phyloP scores from a whole-genome alignment of 129 eudicot species.

The Cynara cardunculus region DNA sequence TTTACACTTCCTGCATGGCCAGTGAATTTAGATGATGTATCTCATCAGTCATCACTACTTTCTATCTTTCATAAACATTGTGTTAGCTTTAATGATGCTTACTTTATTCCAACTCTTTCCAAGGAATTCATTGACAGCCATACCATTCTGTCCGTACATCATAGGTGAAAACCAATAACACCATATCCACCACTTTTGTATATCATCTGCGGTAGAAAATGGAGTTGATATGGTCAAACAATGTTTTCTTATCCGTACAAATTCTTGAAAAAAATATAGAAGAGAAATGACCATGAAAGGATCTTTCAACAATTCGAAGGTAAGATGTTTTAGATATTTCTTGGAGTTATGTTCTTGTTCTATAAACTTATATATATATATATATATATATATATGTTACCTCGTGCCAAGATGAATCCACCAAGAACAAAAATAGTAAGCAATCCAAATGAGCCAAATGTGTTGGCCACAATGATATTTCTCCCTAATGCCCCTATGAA shows the following conservation, averaged over 20 bases:
- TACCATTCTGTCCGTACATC: constrained; percentile 90
- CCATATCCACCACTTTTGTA: constrained; percentile 86
- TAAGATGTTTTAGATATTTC: no score
- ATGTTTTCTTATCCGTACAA: not conserved
- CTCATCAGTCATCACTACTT: not conserved
- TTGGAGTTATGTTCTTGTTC: not conserved
- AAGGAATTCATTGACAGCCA: constrained; percentile 81
- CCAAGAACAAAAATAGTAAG: constrained; percentile 76
- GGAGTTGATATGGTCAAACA: not conserved
- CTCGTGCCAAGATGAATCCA: constrained; percentile 84
- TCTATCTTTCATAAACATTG: not conserved
- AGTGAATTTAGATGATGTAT: no score
- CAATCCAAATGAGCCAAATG: constrained; percentile 76
- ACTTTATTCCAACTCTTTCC: constrained; percentile 91
- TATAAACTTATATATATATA: not conserved
- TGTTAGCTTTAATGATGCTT: constrained; percentile 19
- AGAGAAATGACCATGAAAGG: not conserved
- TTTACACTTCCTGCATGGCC: not conserved
- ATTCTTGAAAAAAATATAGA: not conserved
- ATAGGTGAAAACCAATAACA: constrained; percentile 92
- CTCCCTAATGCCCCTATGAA: constrained; percentile 83
- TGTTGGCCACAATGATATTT: constrained; percentile 72
- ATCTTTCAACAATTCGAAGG: no score
- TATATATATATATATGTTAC: constrained; percentile 29
- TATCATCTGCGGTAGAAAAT: constrained; percentile 46